Evolutionary conservation across 2,329 filamentous ascomycete genomes (phyloP).

Genomic region (Alternaria angustiovoidea): DNA sequence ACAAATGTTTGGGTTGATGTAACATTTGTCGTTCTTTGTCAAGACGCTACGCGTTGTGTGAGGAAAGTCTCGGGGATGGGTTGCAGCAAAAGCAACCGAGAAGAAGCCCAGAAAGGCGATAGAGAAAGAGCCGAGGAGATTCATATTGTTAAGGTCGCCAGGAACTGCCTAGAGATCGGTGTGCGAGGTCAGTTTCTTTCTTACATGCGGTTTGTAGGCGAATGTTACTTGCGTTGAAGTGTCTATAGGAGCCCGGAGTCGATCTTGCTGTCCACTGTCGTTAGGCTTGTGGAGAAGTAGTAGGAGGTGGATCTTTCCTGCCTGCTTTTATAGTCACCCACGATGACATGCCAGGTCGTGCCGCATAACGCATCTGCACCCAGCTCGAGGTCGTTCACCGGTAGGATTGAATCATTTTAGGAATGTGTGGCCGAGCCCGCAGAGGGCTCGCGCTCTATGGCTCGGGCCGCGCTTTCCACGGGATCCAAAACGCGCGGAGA

Average conservation of each 20-base stretch:
- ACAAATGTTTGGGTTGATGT: neutral
- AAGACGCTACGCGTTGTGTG: neutral
- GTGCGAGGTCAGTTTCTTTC: neutral
- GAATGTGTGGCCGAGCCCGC: neutral
- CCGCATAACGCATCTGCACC: neutral
- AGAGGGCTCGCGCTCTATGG: neutral
- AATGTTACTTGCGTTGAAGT: neutral
- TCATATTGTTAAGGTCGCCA: neutral
- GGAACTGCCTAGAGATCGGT: neutral
- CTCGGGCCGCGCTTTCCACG: neutral
- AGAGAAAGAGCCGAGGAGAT: neutral
- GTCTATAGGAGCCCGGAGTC: neutral
- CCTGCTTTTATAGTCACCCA: neutral
- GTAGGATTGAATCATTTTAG: neutral
- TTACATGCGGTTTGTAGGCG: neutral
- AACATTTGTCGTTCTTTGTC: neutral
- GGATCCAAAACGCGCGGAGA: neutral
- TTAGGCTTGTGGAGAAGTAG: neutral
- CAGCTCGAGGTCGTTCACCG: neutral
- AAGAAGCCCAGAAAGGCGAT: neutral
- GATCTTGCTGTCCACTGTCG: neutral
- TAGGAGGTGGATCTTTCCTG: neutral
- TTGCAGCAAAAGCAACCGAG: neutral
- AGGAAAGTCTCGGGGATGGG: neutral
- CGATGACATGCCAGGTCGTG: neutral